Evolutionary conservation across 768 basidiomycete genomes (phyloP).

Genomic region (Kwoniella sp.): DNA sequence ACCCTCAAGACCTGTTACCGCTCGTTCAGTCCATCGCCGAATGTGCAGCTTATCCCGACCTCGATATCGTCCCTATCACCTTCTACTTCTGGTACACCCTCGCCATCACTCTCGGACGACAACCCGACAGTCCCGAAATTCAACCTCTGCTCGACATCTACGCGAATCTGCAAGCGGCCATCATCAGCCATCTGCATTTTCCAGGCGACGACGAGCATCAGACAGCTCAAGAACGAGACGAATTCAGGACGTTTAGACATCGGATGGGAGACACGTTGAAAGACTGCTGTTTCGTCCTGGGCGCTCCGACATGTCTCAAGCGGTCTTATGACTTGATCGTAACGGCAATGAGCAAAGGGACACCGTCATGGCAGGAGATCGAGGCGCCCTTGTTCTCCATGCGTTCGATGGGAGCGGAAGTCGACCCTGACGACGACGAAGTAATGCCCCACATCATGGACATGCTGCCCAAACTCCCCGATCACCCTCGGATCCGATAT

Average conservation of each 20-base stretch:
- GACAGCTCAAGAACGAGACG: slow-evolving; percentile 82
- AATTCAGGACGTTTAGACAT: slow-evolving; percentile 92
- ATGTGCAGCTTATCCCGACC: slow-evolving; percentile 87
- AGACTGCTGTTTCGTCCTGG: slow-evolving; percentile 93
- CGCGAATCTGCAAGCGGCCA: slow-evolving; percentile 76
- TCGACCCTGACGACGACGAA: slow-evolving; percentile 77
- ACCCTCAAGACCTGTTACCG: slow-evolving; percentile 89
- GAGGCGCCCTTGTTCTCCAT: slow-evolving; percentile 97
- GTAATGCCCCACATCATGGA: slow-evolving; percentile 97
- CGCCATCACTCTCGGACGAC: slow-evolving; percentile 83
- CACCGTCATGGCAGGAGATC: slow-evolving; percentile 87
- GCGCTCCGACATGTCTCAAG: slow-evolving; percentile 78
- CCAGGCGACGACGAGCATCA: slow-evolving; percentile 68
- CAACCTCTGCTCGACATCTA: slow-evolving; percentile 78
- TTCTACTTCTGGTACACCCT: slow-evolving; percentile 99
- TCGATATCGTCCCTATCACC: slow-evolving; percentile 95
- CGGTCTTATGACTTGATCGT: slow-evolving; percentile 80
- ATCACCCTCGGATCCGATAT: slow-evolving; percentile 88
- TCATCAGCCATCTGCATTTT: slow-evolving; percentile 89
- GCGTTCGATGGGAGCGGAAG: slow-evolving; percentile 95
- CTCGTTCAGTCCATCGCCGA: slow-evolving; percentile 91
- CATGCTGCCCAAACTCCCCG: slow-evolving; percentile 83
- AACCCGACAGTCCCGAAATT: slow-evolving; percentile 54
- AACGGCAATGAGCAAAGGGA: slow-evolving; percentile 66
- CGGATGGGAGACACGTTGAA: slow-evolving; percentile 99